Evolutionary conservation across 208 protist species (phyloP).

Genomic region (Trypanosoma caninum): DNA sequence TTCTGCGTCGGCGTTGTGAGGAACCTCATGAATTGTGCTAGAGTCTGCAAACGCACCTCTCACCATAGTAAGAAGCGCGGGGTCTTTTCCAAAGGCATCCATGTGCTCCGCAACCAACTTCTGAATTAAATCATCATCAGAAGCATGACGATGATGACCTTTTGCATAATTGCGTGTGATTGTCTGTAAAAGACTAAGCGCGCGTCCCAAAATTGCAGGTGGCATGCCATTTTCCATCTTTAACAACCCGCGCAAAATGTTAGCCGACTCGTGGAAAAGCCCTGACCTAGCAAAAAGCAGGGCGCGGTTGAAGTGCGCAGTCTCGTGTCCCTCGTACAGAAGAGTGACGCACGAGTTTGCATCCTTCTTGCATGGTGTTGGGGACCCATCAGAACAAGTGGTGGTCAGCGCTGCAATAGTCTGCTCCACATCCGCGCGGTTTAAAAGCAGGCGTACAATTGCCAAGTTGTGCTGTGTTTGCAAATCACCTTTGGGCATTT

Average conservation of each 20-base stretch:
- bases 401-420: slow-evolving; percentile 31
- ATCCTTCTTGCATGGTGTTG: slow-evolving; percentile 25
- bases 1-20: slow-evolving; percentile 45
- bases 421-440: slow-evolving; percentile 51
- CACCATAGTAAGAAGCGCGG: slow-evolving; percentile 49
- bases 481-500: slow-evolving; percentile 65
- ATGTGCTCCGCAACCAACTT: slow-evolving; percentile 49
- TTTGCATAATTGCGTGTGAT: slow-evolving; percentile 54
- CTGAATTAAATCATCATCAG: slow-evolving; percentile 80
- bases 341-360: slow-evolving; percentile 28
- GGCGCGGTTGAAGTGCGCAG: slow-evolving; percentile 74
- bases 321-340: slow-evolving; percentile 82
- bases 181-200: slow-evolving; percentile 78
- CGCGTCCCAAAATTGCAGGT: slow-evolving; percentile 43
- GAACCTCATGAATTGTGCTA: slow-evolving; percentile 67
- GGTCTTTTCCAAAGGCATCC: slow-evolving; percentile 34
- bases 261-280: slow-evolving; percentile 49
- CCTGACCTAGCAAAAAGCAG: slow-evolving; percentile 63
- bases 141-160: slow-evolving; percentile 39
- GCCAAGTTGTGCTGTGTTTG: slow-evolving; percentile 84
- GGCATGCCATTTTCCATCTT: slow-evolving; percentile 51
- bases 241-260: slow-evolving; percentile 70
- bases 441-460: slow-evolving; percentile 58
- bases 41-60: slow-evolving; percentile 68
- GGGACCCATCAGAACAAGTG: slow-evolving; percentile 25